Base-by-base conservation (phyloP, 192 early-diverging fungal species). In the Rhizoclosmatium sp. region DNA sequence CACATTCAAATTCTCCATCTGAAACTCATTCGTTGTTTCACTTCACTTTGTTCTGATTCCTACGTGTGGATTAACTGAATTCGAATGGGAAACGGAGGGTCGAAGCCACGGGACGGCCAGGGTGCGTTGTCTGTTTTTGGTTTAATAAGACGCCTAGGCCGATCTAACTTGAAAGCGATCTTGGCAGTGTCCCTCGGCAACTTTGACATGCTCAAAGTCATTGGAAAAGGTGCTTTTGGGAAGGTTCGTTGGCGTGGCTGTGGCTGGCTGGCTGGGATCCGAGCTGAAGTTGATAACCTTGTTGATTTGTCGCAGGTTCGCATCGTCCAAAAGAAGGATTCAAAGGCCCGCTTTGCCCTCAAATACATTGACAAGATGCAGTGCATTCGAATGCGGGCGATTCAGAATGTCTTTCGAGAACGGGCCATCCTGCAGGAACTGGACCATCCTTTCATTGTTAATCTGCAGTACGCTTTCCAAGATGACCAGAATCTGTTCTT, bases 351-450 rank as follows among this genome's bases (percentile, higher is more conserved):
- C 47, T 98, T 93, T 65, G 97, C 97, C n/a, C 89, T 98, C 59
- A 98, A 98, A 83, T 97, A 97, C 83, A 98, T 98, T 89, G 95
- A 93, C 88, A 98, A 98, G 87, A 88, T 84, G n/a, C 90, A 94
- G 75, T 97, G 95, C 81, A 96, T 98, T 42, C 82, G 89, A 69
- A 94, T 93, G 91, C 85, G 89, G 59, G 93, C 96, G 0, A 89
- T 96, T 4, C 89, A 95, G 47, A 97, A 98, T 81, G 94, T 97
- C 46, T 91, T 98, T 59, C 92, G 94, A 54, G 97, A 98, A 86
- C 89, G 97, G 49, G 88, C 91, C 7, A 79, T 98, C 12, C 81
- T 98, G 74, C 95, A 76, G 69, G 81, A 76, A 21, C 3, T 82
- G 9, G 41, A 78, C 54, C 71, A 82, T 49, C 80, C 75, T 21